Evolutionary conservation across 2,329 filamentous ascomycete genomes (phyloP).

Genomic region (Phialophora macrospora): DNA sequence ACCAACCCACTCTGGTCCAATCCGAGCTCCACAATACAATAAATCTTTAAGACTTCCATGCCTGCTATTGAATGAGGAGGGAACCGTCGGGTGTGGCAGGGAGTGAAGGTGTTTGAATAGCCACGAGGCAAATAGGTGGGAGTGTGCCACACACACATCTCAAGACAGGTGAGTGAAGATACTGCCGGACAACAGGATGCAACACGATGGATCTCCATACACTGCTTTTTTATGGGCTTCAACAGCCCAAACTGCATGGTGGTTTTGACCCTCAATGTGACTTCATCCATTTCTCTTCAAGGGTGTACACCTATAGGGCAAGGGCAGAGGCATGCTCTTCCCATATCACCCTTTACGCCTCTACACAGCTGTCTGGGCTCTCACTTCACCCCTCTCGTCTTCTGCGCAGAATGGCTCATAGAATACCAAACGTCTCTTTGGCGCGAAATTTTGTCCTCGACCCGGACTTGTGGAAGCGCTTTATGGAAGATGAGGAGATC

Average conservation of each 20-base stretch:
- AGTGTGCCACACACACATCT: slow-evolving; percentile 15
- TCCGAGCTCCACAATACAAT: background rate
- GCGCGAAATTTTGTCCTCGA: slow-evolving; percentile 21
- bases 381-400: background rate
- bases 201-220: slow-evolving; percentile 1
- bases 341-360: background rate
- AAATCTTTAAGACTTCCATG: slow-evolving; percentile 14
- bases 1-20: background rate
- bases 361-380: background rate
- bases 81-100: slow-evolving; percentile 27
- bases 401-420: slow-evolving; percentile 24
- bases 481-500: slow-evolving; percentile 30
- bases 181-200: slow-evolving; percentile 14
- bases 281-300: background rate
- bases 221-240: slow-evolving; percentile 11
- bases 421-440: slow-evolving; percentile 16
- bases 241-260: slow-evolving; percentile 6
- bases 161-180: slow-evolving; percentile 30
- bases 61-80: slow-evolving; percentile 18
- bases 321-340: background rate
- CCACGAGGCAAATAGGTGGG: slow-evolving; percentile 10
- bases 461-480: slow-evolving; percentile 31
- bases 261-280: background rate
- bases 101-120: slow-evolving; percentile 32
- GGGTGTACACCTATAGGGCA: background rate